Evolutionary conservation across 2,329 filamentous ascomycete genomes (phyloP), one percentile per base, ranked within the genome.

Genomic region (Dendryphion nanum): DNA sequence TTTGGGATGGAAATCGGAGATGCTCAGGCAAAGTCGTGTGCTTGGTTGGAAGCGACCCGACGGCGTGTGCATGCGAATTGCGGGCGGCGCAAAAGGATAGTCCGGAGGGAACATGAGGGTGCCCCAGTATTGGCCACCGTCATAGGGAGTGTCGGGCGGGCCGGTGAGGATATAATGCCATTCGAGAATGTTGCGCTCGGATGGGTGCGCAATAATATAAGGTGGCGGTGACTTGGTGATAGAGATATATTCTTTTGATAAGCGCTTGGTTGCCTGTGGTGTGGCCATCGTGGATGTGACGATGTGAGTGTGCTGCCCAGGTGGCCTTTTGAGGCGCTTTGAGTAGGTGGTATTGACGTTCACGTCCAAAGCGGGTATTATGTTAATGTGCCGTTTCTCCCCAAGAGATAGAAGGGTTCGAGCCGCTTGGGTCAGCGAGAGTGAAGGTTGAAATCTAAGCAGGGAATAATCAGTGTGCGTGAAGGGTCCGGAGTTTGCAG

Each of bases 11-110:
- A 97, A 98, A 64, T 98, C 93, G 55, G 85, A 91, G 58, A 98
- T 98, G 61, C 87, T 94, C 33, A 98, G 83, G 60, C 93, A 98
- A 16, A 98, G 81, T 34, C 93, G 81, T 12, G 89, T 90, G 2
- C 86, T 93, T 2, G 90, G 89, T 64, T 95, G 89, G 71, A 98
- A 98, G 60, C 93, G 87, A 42, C 93, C 93, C 10, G 85, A 91
- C 2, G 93, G 93, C 0, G 93, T 98, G 74, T 97, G 93, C 93
- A 98, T 98, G 61, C 91, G 89, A 67, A 98, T 98, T 2, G 93
- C 89, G 4, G 93, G 93, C 20, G 93, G 93, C 10, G 90, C 91
- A 68, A 96, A 98, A 18, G 93, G 93, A 65, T 98, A 98, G 73
- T 96, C 90, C 6, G 90, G 81, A 13, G 93, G 93, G 67, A 98